These are phyloP conservation scores for Mangifera indica DNA, from an alignment of 345 rosid species.

Conservation along the genomic window DNA sequence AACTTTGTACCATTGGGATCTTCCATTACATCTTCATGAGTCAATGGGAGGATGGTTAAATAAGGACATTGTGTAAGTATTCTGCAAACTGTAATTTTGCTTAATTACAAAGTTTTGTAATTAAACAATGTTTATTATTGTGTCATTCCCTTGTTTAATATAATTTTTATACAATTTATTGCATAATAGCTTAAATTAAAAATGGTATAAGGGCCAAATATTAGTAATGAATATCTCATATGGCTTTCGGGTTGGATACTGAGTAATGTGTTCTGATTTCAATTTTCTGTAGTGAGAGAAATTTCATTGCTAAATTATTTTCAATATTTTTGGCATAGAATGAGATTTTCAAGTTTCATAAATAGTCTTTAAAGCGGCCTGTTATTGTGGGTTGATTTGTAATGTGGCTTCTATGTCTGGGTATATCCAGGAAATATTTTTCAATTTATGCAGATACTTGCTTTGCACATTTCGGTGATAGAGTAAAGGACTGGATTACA, in stretches of 20 bases:
- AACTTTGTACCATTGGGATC: constrained; percentile 93
- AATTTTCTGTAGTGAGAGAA: neutral
- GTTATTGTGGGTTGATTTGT: constrained; percentile 3
- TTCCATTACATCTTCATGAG: constrained; percentile 79
- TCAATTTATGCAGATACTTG: constrained; percentile 69
- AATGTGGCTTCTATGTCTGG: constrained; percentile 21
- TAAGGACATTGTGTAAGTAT: constrained; percentile 71
- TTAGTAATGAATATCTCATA: neutral
- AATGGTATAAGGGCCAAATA: neutral
- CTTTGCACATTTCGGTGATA: constrained; percentile 73
- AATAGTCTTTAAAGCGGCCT: neutral
- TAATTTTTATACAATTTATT: neutral
- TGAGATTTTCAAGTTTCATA: neutral
- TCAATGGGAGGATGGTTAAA: constrained; percentile 77
- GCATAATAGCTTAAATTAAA: neutral
- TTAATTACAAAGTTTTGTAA: constrained; percentile 3
- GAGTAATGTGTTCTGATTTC: neutral
- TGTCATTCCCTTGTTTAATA: neutral
- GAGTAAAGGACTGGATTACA: constrained; percentile 89
- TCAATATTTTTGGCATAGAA: neutral
- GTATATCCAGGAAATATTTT: constrained; percentile 68
- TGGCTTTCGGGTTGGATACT: neutral
- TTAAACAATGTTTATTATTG: neutral
- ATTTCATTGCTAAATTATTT: neutral
- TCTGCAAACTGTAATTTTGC: neutral